These are phyloP conservation scores for Zymoseptoria passerinii DNA, from an alignment of 2,329 filamentous ascomycete genomes.

Conservation along the genomic window DNA sequence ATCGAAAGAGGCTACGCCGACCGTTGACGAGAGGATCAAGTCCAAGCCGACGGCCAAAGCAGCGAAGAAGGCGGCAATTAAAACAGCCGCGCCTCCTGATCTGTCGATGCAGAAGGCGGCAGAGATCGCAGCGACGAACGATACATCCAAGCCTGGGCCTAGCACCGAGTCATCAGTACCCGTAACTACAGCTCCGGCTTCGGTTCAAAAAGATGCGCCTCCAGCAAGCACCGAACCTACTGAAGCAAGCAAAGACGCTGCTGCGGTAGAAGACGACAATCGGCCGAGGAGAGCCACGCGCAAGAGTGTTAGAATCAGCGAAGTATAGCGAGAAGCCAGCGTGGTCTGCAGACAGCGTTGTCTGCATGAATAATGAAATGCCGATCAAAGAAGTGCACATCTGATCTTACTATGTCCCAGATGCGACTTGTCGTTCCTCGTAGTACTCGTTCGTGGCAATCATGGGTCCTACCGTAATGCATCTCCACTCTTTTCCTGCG, in stretches of 20 bases:
- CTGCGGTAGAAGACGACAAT: slow-evolving; percentile 1
- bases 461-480: neutral
- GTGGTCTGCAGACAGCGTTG: neutral
- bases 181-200: neutral
- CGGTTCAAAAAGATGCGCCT: neutral
- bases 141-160: neutral
- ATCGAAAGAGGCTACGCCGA: slow-evolving; percentile 21
- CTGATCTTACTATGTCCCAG: neutral
- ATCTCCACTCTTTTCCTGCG: neutral
- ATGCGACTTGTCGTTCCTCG: neutral
- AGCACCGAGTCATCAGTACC: slow-evolving; percentile 1
- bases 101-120: neutral
- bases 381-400: neutral
- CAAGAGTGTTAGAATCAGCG: slow-evolving; percentile 29
- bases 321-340: slow-evolving; percentile 12
- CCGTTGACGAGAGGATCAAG: slow-evolving; percentile 13
- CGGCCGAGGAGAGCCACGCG: slow-evolving; percentile 21
- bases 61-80: slow-evolving; percentile 13
- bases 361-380: neutral
- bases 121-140: neutral
- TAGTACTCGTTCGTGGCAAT: neutral
- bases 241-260: neutral
- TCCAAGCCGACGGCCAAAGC: slow-evolving; percentile 13
- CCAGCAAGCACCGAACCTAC: neutral
- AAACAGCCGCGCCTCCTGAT: slow-evolving; percentile 5